Evolutionary conservation across 2,329 filamentous ascomycete species (phyloP), one percentile per base, ranked within the genome.

Genomic region (Arthrobotrys pseudoclavata): DNA sequence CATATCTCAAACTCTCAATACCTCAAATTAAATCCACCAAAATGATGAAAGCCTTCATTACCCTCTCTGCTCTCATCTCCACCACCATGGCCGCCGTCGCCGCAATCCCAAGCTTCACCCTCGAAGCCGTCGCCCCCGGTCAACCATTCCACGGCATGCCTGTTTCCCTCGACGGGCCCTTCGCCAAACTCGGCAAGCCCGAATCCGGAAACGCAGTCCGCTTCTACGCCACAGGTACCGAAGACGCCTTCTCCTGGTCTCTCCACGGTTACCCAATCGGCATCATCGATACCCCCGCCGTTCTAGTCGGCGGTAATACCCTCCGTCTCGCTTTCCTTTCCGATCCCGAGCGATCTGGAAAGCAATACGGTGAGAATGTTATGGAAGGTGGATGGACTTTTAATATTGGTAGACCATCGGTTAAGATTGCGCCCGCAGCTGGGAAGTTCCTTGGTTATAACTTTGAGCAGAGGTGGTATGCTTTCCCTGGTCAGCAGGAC

Each of bases 381-480:
- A 67, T 77, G 74, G 67, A 62, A 34, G 74, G 70, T 42, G 50
- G 55, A 37, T 77, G 74, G 74, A 60, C 74, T 10, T 77, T 77
- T 53, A 77, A 47, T 57, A n/a, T 57, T 10, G 74, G 74, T 13
- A 26, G 74, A 13, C 74, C 74, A 68, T 71, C 67, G 13, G 47
- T 48, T 45, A 71, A 71, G 47, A 77, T 77, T 26, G 74, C 67
- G 1, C 74, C 74, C n/a, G 61, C 34, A n/a, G 42, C 60, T 13
- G 74, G 74, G 26, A 77, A 77, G 61, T 77, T 71, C 61, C 74
- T 77, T 50, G 53, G 74, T 26, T 77, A 67, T 67, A 77, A 77
- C 74, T 71, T 70, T 18, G 74, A 77, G 29, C 74, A 77, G 53
- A 61, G 67, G 48, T 77, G 74, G 74, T 77, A 62, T 42, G 74